Percentiles rank a stretch among this genome's conserved stretches.
These are phyloP conservation scores for Eucalyptus shirleyi DNA, from an alignment of 345 rosid species.

Conservation along the genomic window DNA sequence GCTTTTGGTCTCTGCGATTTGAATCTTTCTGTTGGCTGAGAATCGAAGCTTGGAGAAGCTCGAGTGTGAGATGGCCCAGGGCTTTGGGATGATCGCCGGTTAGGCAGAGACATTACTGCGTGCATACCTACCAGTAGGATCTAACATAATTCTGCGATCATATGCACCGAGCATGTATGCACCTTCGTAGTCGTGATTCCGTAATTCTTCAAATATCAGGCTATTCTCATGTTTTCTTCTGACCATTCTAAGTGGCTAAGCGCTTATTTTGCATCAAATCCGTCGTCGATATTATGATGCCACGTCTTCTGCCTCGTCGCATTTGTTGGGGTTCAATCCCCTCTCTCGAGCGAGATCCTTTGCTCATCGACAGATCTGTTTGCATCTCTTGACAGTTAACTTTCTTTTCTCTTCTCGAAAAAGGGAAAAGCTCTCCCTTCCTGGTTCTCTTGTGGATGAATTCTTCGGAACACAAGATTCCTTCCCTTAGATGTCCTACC, in stretches of 20 bases:
- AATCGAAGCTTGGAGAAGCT: background rate
- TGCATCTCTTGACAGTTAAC: background rate
- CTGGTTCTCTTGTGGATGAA: background rate
- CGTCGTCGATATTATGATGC: background rate
- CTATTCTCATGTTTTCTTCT: background rate
- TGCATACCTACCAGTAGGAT: background rate
- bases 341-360: background rate
- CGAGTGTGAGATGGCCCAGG: background rate
- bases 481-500: background rate
- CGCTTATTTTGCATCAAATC: background rate
- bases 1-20: background rate
- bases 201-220: background rate
- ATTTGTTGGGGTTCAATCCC: background rate
- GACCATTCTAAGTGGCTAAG: background rate
- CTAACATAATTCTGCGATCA: too few species aligned
- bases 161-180: background rate
- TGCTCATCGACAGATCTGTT: fast-evolving
- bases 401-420: background rate
- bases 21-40: background rate
- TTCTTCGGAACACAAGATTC: background rate
- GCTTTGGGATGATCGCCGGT: background rate
- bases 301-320: background rate
- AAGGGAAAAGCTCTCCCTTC: background rate
- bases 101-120: background rate
- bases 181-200: background rate